phyloP scores from a whole-genome alignment of 1,139 yeast species.

The Candida neerlandica region DNA sequence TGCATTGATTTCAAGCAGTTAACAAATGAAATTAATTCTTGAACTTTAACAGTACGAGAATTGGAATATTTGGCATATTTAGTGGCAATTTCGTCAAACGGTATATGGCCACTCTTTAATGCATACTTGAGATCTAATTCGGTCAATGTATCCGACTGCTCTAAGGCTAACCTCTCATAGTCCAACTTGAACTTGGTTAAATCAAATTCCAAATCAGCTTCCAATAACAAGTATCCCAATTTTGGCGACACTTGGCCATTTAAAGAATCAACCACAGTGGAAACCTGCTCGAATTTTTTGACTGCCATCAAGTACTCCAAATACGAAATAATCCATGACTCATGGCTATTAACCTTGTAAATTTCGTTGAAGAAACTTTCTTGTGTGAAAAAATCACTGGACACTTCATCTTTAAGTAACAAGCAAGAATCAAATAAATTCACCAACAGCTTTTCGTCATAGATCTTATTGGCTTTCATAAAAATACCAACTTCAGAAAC shows the following conservation, averaged over 20 bases:
- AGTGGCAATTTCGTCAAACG: slow-evolving; percentile 15
- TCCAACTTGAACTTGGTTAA: slow-evolving; percentile 9
- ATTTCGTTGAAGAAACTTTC: slow-evolving; percentile 12
- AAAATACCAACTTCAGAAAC: slow-evolving; percentile 27
- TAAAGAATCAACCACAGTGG: slow-evolving; percentile 14
- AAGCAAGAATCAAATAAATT: slow-evolving; percentile 15
- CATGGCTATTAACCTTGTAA: slow-evolving; percentile 13
- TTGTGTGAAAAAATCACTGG: slow-evolving; percentile 7
- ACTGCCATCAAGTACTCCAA: slow-evolving; percentile 21
- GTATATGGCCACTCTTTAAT: slow-evolving; percentile 18
- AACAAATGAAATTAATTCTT: slow-evolving; percentile 24
- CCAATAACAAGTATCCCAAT: slow-evolving; percentile 9
- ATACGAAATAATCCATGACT: slow-evolving; percentile 23
- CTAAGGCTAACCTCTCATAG: slow-evolving; percentile 15
- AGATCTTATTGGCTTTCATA: slow-evolving; percentile 13
- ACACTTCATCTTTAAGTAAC: background rate
- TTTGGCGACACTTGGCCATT: slow-evolving; percentile 3
- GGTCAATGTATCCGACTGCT: slow-evolving; percentile 15
- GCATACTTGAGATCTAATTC: slow-evolving; percentile 29
- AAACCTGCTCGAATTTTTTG: slow-evolving; percentile 13
- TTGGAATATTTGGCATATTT: slow-evolving; percentile 19
- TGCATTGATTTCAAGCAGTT: slow-evolving; percentile 24
- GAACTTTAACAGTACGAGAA: slow-evolving; percentile 17
- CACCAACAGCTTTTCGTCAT: slow-evolving; percentile 17
- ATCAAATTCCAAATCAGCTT: slow-evolving; percentile 16